Evolutionary conservation across 192 early-diverging fungal species (phyloP), one percentile per base, ranked within the genome.

Genomic region (Mortierella alpina): DNA sequence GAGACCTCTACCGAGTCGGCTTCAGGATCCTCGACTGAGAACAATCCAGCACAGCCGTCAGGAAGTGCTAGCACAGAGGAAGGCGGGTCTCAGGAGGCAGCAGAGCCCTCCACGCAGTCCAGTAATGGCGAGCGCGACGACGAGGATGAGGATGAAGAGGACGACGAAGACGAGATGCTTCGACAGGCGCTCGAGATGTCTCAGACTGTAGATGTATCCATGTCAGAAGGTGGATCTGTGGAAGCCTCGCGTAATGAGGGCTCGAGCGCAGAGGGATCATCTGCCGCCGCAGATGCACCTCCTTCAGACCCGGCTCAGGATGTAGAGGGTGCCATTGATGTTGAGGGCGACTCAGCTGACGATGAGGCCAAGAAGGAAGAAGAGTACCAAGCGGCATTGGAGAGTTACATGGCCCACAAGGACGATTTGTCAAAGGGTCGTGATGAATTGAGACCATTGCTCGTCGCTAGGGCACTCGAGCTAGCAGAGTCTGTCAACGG

Each of bases 401-500:
- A 82, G 23, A 42, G 59, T 44, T 74, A 82, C 6, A 65, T 75
- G 44, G 40, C 51, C 47, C 69, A 80, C 18, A 80, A 85, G 49
- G 82, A 83, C 18, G 66, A 73, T 31, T 63, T 83, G 66, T 47
- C 70, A 46, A 60, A 72, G 55, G 57, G 90, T 17, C 82, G 90
- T 18, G 73, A 84, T 4, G 76, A 80, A 44, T 42, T 95, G 39
- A 86, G 70, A 49, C 69, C 65, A 42, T 69, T 73, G 9, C 63
- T 82, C 15, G 66, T 83, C 5, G 15, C 49, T 9, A 40, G 82
- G 40, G 60, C 74, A 55, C 31, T 91, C 59, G 83, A 68, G 53
- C 39, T 91, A 39, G 73, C 90, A 9, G 89, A 88, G 66, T 61
- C 77, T 39, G 67, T 84, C 64, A 91, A 92, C 8, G 89, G 86